Conservation (phyloP, 192 early-diverging fungal species). For the Coemansia sp. region DNA sequence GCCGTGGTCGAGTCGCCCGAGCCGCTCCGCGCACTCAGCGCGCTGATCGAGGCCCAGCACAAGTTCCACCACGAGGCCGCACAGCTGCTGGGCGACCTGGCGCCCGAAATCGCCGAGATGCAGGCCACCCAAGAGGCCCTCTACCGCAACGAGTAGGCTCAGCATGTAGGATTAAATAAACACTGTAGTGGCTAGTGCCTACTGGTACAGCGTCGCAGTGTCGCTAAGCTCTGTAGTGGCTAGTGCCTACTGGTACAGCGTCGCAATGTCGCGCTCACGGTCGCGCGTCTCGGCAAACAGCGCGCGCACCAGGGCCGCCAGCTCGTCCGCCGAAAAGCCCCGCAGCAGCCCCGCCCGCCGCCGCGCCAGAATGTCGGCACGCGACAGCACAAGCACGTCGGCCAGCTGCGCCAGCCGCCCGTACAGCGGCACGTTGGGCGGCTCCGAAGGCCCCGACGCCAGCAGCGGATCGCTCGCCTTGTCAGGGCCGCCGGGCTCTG, state of each 20-base stretch:
- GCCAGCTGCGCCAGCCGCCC: constrained; percentile 30
- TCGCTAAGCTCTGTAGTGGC: too few relatives aligned
- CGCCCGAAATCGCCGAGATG: constrained; percentile 94
- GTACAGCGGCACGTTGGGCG: constrained; percentile 2
- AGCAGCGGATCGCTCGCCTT: background rate
- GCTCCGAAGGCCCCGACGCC: too few relatives aligned
- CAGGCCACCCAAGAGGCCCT: constrained; percentile 89
- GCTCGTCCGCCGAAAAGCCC: constrained; percentile 23
- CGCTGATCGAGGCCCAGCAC: constrained; percentile 82
- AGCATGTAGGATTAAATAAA: background rate
- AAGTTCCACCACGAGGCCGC: constrained; percentile 81
- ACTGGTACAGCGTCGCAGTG: too few relatives aligned
- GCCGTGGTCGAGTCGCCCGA: constrained; percentile 82
- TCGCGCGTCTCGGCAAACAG: constrained; percentile 32
- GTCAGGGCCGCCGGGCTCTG: background rate
- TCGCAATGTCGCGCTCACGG: constrained; percentile 25
- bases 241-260: too few relatives aligned
- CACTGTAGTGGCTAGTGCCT: too few relatives aligned
- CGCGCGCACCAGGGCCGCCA: constrained; percentile 18
- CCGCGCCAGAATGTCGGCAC: constrained; percentile 37
- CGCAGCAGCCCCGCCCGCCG: constrained; percentile 31
- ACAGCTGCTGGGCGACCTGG: constrained; percentile 62
- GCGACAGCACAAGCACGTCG: constrained; percentile 33
- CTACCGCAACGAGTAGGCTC: constrained; percentile 54
- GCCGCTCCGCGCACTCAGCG: constrained; percentile 72